These are phyloP conservation scores for Camellia japonica DNA, from an alignment of 148 eudicot species.

Conservation along the genomic window DNA sequence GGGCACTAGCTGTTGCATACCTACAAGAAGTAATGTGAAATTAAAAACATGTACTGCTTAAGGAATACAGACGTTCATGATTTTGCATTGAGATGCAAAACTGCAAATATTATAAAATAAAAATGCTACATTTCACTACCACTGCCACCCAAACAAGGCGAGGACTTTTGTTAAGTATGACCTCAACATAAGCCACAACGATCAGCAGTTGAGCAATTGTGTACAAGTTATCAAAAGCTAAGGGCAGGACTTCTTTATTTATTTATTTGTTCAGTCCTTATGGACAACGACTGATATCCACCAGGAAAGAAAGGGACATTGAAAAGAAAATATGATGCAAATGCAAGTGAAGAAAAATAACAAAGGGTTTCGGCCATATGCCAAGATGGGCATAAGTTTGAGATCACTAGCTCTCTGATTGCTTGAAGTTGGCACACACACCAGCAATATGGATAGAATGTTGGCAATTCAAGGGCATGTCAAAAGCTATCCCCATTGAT, in stretches of 20 bases:
- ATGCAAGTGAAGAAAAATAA: slow-evolving; percentile 1
- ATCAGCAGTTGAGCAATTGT: not conserved
- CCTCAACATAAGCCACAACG: not conserved
- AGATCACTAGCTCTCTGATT: not conserved
- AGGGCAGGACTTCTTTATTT: not conserved
- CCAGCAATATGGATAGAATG: not conserved
- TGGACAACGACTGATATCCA: not conserved
- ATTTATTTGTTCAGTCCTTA: not conserved
- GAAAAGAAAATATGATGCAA: not conserved
- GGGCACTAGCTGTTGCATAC: slow-evolving; percentile 98
- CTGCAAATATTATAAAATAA: not conserved
- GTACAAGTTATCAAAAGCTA: not conserved
- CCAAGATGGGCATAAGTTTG: not conserved
- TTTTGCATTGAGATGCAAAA: not conserved
- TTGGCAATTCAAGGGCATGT: not conserved
- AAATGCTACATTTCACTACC: not conserved
- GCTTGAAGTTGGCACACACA: not conserved
- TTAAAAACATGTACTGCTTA: not conserved
- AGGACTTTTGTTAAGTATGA: not conserved
- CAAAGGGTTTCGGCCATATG: too few relatives aligned
- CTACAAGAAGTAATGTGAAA: slow-evolving; percentile 30
- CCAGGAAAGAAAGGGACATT: not conserved
- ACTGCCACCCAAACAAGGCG: not conserved
- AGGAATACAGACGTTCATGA: not conserved
- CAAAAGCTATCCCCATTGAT: not conserved